phyloP scores from a whole-genome alignment of 306 rosid species.

The Malus domestica region DNA sequence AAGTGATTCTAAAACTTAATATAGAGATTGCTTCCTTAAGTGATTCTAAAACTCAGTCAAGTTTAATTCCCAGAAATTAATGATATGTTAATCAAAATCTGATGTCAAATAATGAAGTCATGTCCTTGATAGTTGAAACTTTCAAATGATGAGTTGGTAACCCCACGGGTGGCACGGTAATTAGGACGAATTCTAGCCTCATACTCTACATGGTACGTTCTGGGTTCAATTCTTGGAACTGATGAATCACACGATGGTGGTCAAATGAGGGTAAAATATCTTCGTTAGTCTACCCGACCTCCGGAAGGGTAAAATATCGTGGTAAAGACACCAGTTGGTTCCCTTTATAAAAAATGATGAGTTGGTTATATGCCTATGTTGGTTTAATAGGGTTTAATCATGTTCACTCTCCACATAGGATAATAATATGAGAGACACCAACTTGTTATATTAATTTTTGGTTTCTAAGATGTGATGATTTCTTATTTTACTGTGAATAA shows the following conservation, averaged over 20 bases:
- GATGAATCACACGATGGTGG: too few relatives aligned
- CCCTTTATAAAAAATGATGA: not conserved
- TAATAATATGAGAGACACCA: too few relatives aligned
- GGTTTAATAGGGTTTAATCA: not conserved
- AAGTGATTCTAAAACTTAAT: not conserved
- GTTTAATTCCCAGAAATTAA: not conserved
- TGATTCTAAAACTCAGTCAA: not conserved
- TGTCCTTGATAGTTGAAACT: not conserved
- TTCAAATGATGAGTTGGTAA: not conserved
- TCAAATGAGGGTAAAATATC: too few relatives aligned
- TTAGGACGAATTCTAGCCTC: too few relatives aligned
- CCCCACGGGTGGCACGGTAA: too few relatives aligned
- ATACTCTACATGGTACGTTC: accelerated
- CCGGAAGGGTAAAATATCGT: too few relatives aligned
- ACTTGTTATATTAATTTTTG: not conserved
- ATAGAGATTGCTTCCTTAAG: not conserved
- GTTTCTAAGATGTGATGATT: too few relatives aligned
- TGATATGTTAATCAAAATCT: not conserved
- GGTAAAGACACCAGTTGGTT: too few relatives aligned
- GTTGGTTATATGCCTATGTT: not conserved
- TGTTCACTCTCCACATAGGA: not conserved
- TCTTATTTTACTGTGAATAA: too few relatives aligned
- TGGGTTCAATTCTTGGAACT: accelerated
- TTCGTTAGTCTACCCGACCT: too few relatives aligned
- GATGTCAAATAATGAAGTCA: not conserved